Base-by-base conservation (phyloP, 192 early-diverging fungal genomes). In the Coemansia reversa region DNA sequence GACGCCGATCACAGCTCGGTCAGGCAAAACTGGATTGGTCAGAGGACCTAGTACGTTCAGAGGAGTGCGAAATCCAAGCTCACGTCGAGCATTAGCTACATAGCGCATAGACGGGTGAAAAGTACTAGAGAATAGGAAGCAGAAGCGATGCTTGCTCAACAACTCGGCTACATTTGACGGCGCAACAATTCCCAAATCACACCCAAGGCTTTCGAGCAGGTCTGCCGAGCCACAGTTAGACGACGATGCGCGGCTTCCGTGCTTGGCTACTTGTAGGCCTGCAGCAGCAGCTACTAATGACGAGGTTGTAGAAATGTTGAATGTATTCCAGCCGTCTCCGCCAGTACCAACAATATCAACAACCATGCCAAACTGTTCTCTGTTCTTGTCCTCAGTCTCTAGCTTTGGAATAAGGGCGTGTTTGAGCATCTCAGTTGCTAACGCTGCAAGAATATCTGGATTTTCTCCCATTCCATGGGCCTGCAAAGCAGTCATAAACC, bases 281-380 rank as follows among this genome's bases (percentile, higher is more conserved):
- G 94, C 93, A 24, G 94, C 95, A 0, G 94, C 97, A 16, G 91
- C 91, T 0, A 98, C 91, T 32, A 98, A 87, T 35, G 92, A 87
- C 9, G 93, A 85, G 0, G 97, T 93, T 0, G 97, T 98, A 1
- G 90, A 92, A 14, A 97, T 95, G 69, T 98, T 98, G 71, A 96
- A 98, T 19, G 97, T 98, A 74, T 97, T 86, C 69, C 94, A 92
- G n/a, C 95, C 95, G 81, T 98, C 97, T 8, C 97, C 97, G n/a
- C 97, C 97, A 1, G 97, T 98, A 5, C 97, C 97, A 3, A 98
- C 94, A 75, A 97, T 95, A 67, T 98, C 95, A 3, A 89, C 88
- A 7, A 93, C 66, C 25, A 66, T 54, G 29, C 70, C 50, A 80
- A 76, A 28, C 63, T 84, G 49, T 69, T 76, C 23, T 73, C 67